Evolutionary conservation across 1,139 yeast species (phyloP).

Genomic region (Pichia sp.): DNA sequence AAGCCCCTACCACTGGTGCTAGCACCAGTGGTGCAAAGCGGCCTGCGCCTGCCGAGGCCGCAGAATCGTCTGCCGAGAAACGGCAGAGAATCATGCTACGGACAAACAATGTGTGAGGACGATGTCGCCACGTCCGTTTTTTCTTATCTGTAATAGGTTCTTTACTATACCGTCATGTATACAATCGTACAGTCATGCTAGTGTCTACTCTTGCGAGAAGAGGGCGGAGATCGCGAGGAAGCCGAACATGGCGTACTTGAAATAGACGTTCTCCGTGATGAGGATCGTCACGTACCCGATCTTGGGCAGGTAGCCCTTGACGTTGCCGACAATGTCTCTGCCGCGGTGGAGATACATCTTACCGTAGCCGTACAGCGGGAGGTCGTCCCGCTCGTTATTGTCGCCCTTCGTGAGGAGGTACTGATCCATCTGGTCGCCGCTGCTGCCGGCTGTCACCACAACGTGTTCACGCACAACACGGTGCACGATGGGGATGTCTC

Average conservation of each 20-base stretch:
- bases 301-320: constrained; percentile 85
- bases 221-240: constrained; percentile 58
- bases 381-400: constrained; percentile 88
- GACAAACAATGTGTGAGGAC: not conserved
- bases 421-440: constrained; percentile 40
- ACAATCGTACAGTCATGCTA: not conserved
- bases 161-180: not conserved
- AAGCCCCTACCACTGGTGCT: not conserved
- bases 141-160: no score
- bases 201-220: constrained; percentile 40
- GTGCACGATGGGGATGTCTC: constrained; percentile 91
- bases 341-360: constrained; percentile 74
- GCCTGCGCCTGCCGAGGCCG: constrained; percentile 22
- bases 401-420: constrained; percentile 91
- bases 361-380: constrained; percentile 73
- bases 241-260: constrained; percentile 68
- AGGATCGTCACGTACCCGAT: constrained; percentile 89
- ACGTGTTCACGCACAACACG: constrained; percentile 81
- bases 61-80: constrained; percentile 15
- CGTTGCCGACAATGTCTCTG: constrained; percentile 81
- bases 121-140: no score
- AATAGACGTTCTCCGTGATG: constrained; percentile 81
- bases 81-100: constrained; percentile 12
- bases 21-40: constrained; percentile 19
- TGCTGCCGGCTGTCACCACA: constrained; percentile 20